Evolutionary conservation across 176 grass and related monocot genomes (phyloP).

Genomic region (Musa schizocarpa): DNA sequence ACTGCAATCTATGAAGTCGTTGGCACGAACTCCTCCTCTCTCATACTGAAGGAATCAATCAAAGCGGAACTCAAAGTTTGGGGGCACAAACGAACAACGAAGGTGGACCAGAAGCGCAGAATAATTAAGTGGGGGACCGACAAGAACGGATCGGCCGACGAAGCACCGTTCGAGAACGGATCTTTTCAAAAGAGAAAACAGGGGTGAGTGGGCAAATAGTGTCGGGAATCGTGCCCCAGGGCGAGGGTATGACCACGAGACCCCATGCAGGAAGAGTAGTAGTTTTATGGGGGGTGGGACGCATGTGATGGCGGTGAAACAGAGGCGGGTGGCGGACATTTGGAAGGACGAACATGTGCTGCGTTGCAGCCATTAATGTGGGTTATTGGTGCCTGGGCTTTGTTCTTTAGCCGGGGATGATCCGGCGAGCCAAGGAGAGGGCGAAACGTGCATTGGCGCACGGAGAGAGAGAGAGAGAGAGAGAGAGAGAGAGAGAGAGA

Average conservation of each 20-base stretch:
- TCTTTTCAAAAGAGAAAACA: background rate
- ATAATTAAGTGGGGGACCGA: slow-evolving; percentile 26
- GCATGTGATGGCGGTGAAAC: background rate
- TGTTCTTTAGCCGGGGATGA: too few species aligned
- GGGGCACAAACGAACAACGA: slow-evolving; percentile 6
- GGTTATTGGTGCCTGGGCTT: too few species aligned
- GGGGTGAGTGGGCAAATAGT: background rate
- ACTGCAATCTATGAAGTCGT: background rate
- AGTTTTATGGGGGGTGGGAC: background rate
- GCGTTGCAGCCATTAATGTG: too few species aligned
- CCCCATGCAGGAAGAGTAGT: background rate
- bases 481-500: background rate
- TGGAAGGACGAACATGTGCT: background rate
- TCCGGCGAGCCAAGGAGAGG: too few species aligned
- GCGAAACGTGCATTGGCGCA: background rate
- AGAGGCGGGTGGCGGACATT: background rate
- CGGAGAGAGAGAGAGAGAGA: background rate
- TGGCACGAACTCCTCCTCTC: background rate
- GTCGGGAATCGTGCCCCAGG: background rate
- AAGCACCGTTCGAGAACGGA: background rate
- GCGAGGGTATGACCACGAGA: background rate
- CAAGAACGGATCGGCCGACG: slow-evolving; percentile 30
- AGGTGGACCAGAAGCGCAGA: slow-evolving; percentile 4
- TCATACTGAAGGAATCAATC: background rate
- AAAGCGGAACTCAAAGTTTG: background rate